These are phyloP conservation scores for Circinella minor DNA, from an alignment of 371 early-diverging fungal genomes.

Conservation along the genomic window DNA sequence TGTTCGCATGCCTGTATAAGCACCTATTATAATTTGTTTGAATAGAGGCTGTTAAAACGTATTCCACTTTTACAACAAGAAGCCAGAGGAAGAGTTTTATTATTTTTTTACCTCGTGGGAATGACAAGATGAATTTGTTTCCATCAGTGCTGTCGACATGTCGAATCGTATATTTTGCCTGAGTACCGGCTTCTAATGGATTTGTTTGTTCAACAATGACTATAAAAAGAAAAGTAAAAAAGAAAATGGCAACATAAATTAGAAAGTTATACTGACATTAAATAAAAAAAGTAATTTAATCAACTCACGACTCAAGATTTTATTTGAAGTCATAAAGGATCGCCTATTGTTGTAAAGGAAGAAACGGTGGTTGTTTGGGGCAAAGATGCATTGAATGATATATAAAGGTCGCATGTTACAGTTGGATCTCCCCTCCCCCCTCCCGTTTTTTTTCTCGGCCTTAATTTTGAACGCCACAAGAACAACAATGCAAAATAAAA, in stretches of 20 bases:
- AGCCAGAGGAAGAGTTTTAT: no score
- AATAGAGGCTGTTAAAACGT: no score
- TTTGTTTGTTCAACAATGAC: slow-evolving; percentile 44
- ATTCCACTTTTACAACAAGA: no score
- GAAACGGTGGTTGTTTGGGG: background rate
- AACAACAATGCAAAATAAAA: no score
- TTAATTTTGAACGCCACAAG: no score
- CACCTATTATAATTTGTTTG: slow-evolving; percentile 30
- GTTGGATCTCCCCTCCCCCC: no score
- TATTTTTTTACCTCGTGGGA: slow-evolving; percentile 42
- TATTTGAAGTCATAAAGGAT: background rate
- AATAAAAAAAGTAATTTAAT: no score
- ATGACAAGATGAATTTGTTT: slow-evolving; percentile 40
- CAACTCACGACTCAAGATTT: slow-evolving; percentile 6
- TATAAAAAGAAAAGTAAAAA: slow-evolving; percentile 4
- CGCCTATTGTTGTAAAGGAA: background rate
- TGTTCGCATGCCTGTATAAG: slow-evolving; percentile 61
- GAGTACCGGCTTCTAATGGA: slow-evolving; percentile 10
- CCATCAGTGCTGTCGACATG: slow-evolving; percentile 17
- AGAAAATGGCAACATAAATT: no score
- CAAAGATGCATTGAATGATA: background rate
- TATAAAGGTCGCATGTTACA: background rate
- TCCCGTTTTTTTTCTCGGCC: no score
- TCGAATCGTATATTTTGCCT: slow-evolving; percentile 22
- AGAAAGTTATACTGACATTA: no score